A percentile compares a stretch with the other conserved stretches of the same genome.
Evolutionary conservation across 1,284 basidiomycete species (phyloP).

Genomic region (Pseudozyma hubeiensis): DNA sequence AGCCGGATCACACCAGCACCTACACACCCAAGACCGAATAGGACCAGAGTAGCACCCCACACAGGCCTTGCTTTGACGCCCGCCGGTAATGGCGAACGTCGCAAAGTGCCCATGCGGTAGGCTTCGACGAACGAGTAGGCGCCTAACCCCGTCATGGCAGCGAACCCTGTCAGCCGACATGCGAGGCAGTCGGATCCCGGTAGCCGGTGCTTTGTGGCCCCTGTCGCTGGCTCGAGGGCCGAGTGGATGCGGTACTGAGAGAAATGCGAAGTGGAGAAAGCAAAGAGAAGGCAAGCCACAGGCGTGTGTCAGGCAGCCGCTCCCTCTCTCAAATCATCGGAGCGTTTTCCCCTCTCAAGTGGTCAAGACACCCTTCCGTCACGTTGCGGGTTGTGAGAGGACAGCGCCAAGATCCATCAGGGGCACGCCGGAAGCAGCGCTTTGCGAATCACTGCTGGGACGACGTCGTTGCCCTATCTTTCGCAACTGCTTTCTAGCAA

Average conservation of each 20-base stretch:
- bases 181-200: slow-evolving; percentile 56
- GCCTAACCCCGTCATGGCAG: slow-evolving; percentile 56
- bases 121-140: slow-evolving; percentile 61
- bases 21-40: slow-evolving; percentile 42
- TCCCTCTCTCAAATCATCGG: too few species aligned
- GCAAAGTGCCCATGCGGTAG: slow-evolving; percentile 51
- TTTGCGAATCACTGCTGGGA: too few species aligned
- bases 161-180: slow-evolving; percentile 63
- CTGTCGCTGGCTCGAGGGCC: slow-evolving; percentile 17
- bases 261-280: too few species aligned
- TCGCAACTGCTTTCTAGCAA: too few species aligned
- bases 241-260: slow-evolving; percentile 38
- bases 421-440: too few species aligned
- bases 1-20: slow-evolving; percentile 50
- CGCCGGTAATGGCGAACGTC: slow-evolving; percentile 26
- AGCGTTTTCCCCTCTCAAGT: too few species aligned
- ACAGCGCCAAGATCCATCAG: too few species aligned
- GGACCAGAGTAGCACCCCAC: slow-evolving; percentile 50
- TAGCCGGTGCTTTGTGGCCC: slow-evolving; percentile 6
- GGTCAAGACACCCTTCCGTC: too few species aligned
- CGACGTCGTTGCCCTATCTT: too few species aligned
- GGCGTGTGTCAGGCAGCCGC: too few species aligned
- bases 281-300: too few species aligned
- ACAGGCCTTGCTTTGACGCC: slow-evolving; percentile 40
- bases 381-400: too few species aligned